Evolutionary conservation across 106 monocot genomes (phyloP).

Genomic region (Acorus gramineus): DNA sequence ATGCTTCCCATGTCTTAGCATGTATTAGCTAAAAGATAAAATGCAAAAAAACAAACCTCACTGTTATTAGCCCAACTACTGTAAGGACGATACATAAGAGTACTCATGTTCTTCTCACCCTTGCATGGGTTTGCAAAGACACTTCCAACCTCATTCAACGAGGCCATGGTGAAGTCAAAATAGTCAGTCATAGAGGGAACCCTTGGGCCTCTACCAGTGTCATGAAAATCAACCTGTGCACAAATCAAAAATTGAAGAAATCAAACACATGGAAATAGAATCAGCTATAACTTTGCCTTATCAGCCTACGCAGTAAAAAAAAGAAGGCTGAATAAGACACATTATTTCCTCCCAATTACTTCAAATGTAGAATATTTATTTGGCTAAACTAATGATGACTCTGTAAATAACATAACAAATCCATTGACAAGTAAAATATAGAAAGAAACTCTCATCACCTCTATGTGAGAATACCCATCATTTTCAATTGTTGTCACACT

Average conservation of each 20-base stretch:
- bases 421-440: not conserved
- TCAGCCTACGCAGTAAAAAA: no score
- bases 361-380: no score
- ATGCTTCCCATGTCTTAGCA: not conserved
- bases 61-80: constrained; percentile 98
- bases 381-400: no score
- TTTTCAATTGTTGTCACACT: constrained; percentile 88
- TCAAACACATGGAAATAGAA: no score
- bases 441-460: constrained; percentile 36
- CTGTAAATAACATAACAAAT: no score
- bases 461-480: constrained; percentile 84
- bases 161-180: constrained; percentile 96
- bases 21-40: not conserved
- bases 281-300: no score
- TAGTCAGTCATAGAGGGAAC: constrained; percentile 98
- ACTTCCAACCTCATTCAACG: constrained; percentile 79
- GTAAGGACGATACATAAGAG: constrained; percentile 97
- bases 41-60: constrained; percentile 39
- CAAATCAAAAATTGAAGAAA: constrained; percentile 1
- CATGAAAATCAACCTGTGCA: constrained; percentile 91
- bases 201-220: constrained; percentile 93
- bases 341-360: no score
- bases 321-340: no score
- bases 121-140: constrained; percentile 92
- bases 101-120: constrained; percentile 81